Base-by-base conservation (phyloP, 345 rosid species). In the Brassica napus region DNA sequence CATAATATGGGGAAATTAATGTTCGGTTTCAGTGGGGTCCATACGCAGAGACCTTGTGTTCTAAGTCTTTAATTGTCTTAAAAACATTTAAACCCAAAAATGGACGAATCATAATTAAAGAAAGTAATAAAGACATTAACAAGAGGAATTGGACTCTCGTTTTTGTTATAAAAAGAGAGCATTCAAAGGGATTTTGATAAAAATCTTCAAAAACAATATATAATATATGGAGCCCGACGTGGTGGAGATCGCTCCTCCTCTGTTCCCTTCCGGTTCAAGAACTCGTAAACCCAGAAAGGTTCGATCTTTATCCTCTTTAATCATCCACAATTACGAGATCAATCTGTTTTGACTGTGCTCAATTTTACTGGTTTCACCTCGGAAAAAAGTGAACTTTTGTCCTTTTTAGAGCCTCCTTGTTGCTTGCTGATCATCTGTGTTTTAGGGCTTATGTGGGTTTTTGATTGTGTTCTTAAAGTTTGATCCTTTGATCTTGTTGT, bases 201-300 rank as follows among this genome's bases (percentile, higher is more conserved):
- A 62, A 68, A 49, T 49, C 6, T 49, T 49, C 3, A 12, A n/a
- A 49, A 49, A 14, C 2, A 49, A 49, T 4, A 12, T 47, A 47
- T 18, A 18, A 18, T 18, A 47, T 47, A 52, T 93, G 92, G 97
- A 91, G 74, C 86, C 92, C 3, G 93, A 89, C 49, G 91, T 91
- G 59, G 84, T 87, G 77, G 97, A 93, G 85, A 84, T 89, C 82
- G 79, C 89, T 21, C 88, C 89, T 49, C 31, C 70, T 84, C 85
- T 71, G 26, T 6, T 75, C 60, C 77, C 77, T 79, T 84, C 85
- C 39, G 28, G 76, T 65, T 74, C 83, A 26, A 79, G 77, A 52
- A 75, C 64, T 75, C 69, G 80, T n/a, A 89, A 84, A 80, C 82
- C 73, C 26, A 91, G 86, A 73, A 83, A 89, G 96, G 98, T 91